Percentiles rank a stretch among this genome's conserved stretches.
Evolutionary conservation across 1,284 basidiomycete genomes (phyloP).

Genomic region (Bothia castanella): DNA sequence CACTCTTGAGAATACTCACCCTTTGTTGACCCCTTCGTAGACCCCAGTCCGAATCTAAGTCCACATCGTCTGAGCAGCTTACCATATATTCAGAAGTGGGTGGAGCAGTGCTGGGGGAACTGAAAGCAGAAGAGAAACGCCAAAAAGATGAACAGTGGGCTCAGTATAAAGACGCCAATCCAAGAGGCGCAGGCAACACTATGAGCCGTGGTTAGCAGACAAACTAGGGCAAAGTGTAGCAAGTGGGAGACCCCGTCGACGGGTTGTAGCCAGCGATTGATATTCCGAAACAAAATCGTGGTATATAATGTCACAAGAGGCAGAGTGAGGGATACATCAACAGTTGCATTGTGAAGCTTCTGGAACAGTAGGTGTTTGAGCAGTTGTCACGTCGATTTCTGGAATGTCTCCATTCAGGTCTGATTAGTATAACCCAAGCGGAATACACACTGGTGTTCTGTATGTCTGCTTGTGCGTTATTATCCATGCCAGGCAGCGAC

Average conservation of each 20-base stretch:
- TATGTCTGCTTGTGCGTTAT: conserved; percentile 65
- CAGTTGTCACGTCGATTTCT: conserved; percentile 82
- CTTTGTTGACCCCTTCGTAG: conserved; percentile 38
- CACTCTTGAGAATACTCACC: neutral
- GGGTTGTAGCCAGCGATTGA: conserved; percentile 15
- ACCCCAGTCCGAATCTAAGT: conserved; percentile 60
- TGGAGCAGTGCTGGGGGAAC: conserved; percentile 66
- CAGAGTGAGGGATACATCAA: conserved; percentile 35
- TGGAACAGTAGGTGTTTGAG: conserved; percentile 59
- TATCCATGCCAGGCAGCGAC: conserved; percentile 95
- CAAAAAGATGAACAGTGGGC: conserved; percentile 88
- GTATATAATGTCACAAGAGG: conserved; percentile 30
- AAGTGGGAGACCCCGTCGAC: conserved; percentile 7
- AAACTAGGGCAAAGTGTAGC: conserved; percentile 5
- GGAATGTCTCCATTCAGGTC: conserved; percentile 12
- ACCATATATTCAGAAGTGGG: conserved; percentile 79
- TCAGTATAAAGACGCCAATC: conserved; percentile 73
- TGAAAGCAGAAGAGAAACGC: conserved; percentile 74
- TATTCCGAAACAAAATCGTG: conserved; percentile 21
- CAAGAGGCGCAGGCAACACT: conserved; percentile 85
- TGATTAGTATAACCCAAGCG: neutral
- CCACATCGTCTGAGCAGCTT: conserved; percentile 76
- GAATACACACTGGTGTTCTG: conserved; percentile 65
- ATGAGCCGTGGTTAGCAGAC: conserved; percentile 81
- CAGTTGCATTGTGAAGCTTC: conserved; percentile 78